Percentiles rank a stretch among this genome's conserved stretches.
Conservation (phyloP, 2,329 filamentous ascomycete genomes). For the Epichloe scottii region DNA sequence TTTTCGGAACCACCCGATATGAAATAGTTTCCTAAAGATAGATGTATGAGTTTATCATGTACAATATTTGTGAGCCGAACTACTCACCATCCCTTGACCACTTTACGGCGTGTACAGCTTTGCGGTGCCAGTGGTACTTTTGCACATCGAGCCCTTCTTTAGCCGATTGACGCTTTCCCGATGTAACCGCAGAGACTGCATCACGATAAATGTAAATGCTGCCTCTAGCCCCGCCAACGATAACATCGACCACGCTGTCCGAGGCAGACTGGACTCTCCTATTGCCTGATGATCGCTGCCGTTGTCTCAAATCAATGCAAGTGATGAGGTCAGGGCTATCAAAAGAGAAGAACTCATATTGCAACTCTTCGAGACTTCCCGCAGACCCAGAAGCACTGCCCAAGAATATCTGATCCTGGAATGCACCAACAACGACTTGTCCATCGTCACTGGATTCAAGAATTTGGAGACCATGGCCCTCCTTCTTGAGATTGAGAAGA, state of each 20-base stretch:
- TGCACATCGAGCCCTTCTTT: constrained; percentile 43
- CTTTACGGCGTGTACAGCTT: constrained; percentile 69
- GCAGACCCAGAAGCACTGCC: constrained; percentile 14
- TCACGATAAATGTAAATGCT: constrained; percentile 74
- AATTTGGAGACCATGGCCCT: constrained; percentile 23
- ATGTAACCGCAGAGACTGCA: constrained; percentile 45
- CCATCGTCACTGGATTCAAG: constrained; percentile 42
- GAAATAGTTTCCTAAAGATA: constrained; percentile 64
- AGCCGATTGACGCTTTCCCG: constrained; percentile 25
- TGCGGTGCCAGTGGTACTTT: constrained; percentile 84
- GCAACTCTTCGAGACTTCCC: constrained; percentile 16
- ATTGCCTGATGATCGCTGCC: constrained; percentile 10
- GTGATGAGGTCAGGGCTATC: constrained; percentile 52
- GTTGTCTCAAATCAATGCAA: constrained; percentile 49
- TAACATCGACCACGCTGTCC: constrained; percentile 51
- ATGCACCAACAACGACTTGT: constrained; percentile 36
- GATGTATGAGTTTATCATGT: constrained; percentile 16
- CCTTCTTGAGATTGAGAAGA: constrained; percentile 25
- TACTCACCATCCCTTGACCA: constrained; percentile 78
- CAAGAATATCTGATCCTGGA: constrained; percentile 25
- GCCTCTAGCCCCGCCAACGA: constrained; percentile 64
- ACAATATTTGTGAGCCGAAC: background rate
- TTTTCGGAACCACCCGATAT: constrained; percentile 89
- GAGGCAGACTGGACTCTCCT: constrained; percentile 16
- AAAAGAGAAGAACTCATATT: constrained; percentile 46